A percentile compares a stretch with the other conserved stretches of the same genome.
phyloP scores from a whole-genome alignment of 371 early-diverging fungal species.

The Lichtheimia ramosa region DNA sequence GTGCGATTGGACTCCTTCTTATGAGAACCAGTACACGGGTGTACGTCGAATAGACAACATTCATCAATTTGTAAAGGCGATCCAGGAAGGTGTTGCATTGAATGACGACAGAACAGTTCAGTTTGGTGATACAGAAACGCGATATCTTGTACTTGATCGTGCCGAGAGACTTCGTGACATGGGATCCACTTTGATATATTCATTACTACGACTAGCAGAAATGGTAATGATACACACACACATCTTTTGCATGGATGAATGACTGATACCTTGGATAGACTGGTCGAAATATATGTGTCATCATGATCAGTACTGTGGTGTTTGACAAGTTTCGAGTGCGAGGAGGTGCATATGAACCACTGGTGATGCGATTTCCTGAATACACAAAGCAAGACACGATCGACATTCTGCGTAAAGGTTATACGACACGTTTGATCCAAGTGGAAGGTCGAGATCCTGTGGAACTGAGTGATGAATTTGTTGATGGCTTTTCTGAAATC shows the following conservation, averaged over 20 bases:
- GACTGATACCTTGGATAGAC: constrained; percentile 35
- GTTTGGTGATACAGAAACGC: constrained; percentile 23
- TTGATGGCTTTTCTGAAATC: constrained; percentile 64
- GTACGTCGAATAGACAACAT: constrained; percentile 60
- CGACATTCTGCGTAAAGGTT: constrained; percentile 52
- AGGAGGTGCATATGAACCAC: constrained; percentile 66
- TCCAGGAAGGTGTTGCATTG: constrained; percentile 28
- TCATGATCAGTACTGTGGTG: constrained; percentile 71
- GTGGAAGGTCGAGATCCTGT: constrained; percentile 15
- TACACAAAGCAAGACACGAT: constrained; percentile 73
- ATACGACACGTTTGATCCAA: constrained; percentile 15
- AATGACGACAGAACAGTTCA: constrained; percentile 4
- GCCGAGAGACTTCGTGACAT: constrained; percentile 81
- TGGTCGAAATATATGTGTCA: constrained; percentile 60
- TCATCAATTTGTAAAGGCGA: constrained; percentile 66
- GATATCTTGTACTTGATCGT: constrained; percentile 70
- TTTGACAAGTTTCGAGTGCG: constrained; percentile 81
- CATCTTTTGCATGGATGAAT: background rate
- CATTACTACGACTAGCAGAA: constrained; percentile 71
- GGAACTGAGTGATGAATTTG: constrained; percentile 61
- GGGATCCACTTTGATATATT: constrained; percentile 63
- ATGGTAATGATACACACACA: constrained; percentile 43
- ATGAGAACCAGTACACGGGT: constrained; percentile 41
- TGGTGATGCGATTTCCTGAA: constrained; percentile 67
- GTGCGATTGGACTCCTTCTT: constrained; percentile 42